Conservation (phyloP, 345 rosid species). For the Camelina sativa region DNA sequence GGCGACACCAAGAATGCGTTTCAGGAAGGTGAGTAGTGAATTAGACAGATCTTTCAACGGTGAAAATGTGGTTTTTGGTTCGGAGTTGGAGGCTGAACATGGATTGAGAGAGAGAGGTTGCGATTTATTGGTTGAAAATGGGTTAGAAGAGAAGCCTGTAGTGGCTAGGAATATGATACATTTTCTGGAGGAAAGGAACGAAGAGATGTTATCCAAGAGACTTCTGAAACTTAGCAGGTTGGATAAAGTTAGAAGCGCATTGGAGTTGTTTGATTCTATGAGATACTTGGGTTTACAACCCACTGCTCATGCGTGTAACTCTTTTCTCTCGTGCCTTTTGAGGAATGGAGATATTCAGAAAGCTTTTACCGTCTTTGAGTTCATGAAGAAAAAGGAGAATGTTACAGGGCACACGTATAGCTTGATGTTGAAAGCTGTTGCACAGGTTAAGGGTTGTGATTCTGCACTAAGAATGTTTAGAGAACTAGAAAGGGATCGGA, state of each 20-base stretch:
- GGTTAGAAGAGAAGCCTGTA: constrained; percentile 23
- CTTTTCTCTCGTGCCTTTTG: constrained; percentile 69
- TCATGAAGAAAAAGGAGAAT: constrained; percentile 54
- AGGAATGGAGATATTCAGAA: constrained; percentile 54
- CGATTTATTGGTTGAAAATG: constrained; percentile 25
- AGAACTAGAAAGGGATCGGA: constrained; percentile 51
- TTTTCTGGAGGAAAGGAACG: constrained; percentile 72
- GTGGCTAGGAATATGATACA: constrained; percentile 44
- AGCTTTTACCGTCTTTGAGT: constrained; percentile 60
- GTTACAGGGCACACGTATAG: constrained; percentile 69
- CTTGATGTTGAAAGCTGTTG: constrained; percentile 68
- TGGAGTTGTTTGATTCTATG: constrained; percentile 68
- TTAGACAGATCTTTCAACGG: not conserved
- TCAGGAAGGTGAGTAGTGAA: constrained; percentile 17
- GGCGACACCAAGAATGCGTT: constrained; percentile 1
- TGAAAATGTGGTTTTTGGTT: constrained; percentile 25
- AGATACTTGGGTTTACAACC: constrained; percentile 54
- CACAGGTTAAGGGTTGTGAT: constrained; percentile 57
- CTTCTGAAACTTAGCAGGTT: constrained; percentile 73
- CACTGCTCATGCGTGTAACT: constrained; percentile 65
- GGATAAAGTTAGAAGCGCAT: constrained; percentile 71
- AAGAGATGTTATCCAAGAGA: constrained; percentile 64
- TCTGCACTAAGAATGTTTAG: constrained; percentile 61
- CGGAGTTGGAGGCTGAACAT: not conserved
- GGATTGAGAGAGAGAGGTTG: constrained; percentile 34